Evolutionary conservation across 2,329 filamentous ascomycete species (phyloP).

Genomic region (Alternaria brassicicola): DNA sequence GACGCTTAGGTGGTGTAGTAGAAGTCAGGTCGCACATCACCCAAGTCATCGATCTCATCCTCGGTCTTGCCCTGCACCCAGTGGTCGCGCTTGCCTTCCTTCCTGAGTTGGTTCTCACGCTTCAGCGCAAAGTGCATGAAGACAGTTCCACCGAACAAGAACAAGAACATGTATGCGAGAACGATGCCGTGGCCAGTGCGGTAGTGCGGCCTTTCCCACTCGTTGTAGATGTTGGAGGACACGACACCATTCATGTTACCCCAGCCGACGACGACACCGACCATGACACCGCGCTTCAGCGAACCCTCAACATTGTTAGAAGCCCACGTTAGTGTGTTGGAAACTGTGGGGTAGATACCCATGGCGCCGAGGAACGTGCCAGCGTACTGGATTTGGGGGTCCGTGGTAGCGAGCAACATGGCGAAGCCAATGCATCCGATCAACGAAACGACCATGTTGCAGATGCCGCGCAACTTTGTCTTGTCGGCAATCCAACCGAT

Average conservation of each 20-base stretch:
- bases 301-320: slow-evolving; percentile 92
- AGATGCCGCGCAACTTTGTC: slow-evolving; percentile 73
- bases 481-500: slow-evolving; percentile 79
- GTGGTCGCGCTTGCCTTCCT: slow-evolving; percentile 68
- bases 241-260: slow-evolving; percentile 92
- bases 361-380: slow-evolving; percentile 84
- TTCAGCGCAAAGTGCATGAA: slow-evolving; percentile 67
- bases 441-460: slow-evolving; percentile 75
- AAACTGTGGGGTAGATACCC: slow-evolving; percentile 86
- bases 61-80: slow-evolving; percentile 69
- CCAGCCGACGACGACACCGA: slow-evolving; percentile 89
- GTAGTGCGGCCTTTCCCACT: slow-evolving; percentile 67
- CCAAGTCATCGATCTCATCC: slow-evolving; percentile 68
- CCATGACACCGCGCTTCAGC: slow-evolving; percentile 86
- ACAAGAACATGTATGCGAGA: slow-evolving; percentile 73
- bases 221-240: slow-evolving; percentile 76
- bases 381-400: slow-evolving; percentile 75
- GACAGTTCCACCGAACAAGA: slow-evolving; percentile 72
- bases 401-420: slow-evolving; percentile 73
- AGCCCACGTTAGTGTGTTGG: slow-evolving; percentile 87
- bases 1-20: slow-evolving; percentile 64
- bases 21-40: slow-evolving; percentile 73
- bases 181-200: slow-evolving; percentile 76
- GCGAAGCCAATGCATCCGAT: slow-evolving; percentile 78
- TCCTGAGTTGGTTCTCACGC: slow-evolving; percentile 72